Evolutionary conservation across 371 early-diverging fungal genomes (phyloP), one percentile per base, ranked within the genome.

Genomic region (Mucor saturninus): DNA sequence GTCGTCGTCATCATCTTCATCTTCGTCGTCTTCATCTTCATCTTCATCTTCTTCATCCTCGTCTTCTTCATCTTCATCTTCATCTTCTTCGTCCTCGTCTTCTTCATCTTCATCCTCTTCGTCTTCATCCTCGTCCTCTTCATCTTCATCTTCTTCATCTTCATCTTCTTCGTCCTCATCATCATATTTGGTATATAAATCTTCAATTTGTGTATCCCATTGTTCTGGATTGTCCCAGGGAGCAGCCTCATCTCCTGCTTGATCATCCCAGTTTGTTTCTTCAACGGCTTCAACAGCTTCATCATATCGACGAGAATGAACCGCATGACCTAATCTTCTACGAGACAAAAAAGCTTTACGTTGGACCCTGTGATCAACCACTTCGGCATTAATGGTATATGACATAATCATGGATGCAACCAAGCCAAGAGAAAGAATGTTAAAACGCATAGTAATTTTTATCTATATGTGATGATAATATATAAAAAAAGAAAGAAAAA

Each of bases 401-500:
- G 40, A 31, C 45, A 55, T 49, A 2, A 62, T 28, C 6, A 55
- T 50, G 14, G 57, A 21, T 42, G 56, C 56, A 31, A 51, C 45
- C 21, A 63, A 43, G 42, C 63, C 56, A n/a, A 63, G 52, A 51
- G 63, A 56, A 56, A 63, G 42, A 48, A 49, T 29, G 26, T 55
- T 62, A 11, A 46, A 55, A 51, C 56, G 63, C 63, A 63, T 63
- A 26, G 54, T 55, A 42, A 11, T 38, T 38, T 38, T 8, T 38
- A 38, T 38, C 8, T 6, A 38, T 38, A 38, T 14, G 9, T 30
- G 30, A 29, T 51, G 30, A 2, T 45, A 5, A 45, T 28, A 49
- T 30, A 29, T 49, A 29, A 11, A 49, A 26, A 49, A 5, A 15
- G 11, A 29, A 28, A 1, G 21, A 11, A 13, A 2, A 2, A 11